Percentiles rank a stretch among this genome's conserved stretches.
Conservation (phyloP, 2,329 filamentous ascomycete species). For the Hypoxylon sp. region DNA sequence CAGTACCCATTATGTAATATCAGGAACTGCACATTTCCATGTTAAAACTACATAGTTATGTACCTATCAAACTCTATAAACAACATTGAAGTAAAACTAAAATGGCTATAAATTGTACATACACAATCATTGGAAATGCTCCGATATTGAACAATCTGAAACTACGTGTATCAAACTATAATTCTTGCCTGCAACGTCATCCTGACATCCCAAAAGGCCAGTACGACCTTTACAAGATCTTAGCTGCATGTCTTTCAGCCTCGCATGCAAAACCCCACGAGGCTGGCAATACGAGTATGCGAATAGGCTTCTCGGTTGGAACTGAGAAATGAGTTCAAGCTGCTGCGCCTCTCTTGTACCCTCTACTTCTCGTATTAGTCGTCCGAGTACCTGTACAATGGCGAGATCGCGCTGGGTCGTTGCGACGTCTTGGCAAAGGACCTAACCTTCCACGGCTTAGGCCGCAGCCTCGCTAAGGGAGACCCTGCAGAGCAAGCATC, state of each 20-base stretch:
- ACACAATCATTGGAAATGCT: too few relatives aligned
- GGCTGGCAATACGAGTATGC: slow-evolving; percentile 1
- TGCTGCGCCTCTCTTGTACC: slow-evolving; percentile 34
- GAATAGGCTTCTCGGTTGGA: slow-evolving; percentile 4
- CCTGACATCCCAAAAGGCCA: not conserved
- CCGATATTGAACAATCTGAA: not conserved
- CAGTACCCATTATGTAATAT: slow-evolving; percentile 26
- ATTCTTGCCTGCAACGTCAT: slow-evolving; percentile 11
- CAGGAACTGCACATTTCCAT: not conserved
- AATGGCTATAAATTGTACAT: not conserved
- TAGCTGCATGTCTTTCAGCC: slow-evolving; percentile 22
- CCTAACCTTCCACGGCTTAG: slow-evolving; percentile 30
- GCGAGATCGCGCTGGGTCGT: slow-evolving; percentile 21
- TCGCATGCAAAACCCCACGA: slow-evolving; percentile 30
- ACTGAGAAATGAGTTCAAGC: slow-evolving; percentile 16
- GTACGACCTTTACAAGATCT: slow-evolving; percentile 10
- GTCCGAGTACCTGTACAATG: slow-evolving; percentile 35
- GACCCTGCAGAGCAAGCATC: slow-evolving; percentile 9
- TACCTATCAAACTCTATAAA: not conserved
- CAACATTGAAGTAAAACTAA: not conserved
- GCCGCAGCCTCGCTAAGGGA: slow-evolving; percentile 15
- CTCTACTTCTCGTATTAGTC: slow-evolving; percentile 41
- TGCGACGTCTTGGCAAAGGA: slow-evolving; percentile 37
- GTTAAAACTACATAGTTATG: not conserved
- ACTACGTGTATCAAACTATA: not conserved